Base-by-base conservation (phyloP, 2,329 filamentous ascomycete genomes). In the Pseudocercospora eumusae region DNA sequence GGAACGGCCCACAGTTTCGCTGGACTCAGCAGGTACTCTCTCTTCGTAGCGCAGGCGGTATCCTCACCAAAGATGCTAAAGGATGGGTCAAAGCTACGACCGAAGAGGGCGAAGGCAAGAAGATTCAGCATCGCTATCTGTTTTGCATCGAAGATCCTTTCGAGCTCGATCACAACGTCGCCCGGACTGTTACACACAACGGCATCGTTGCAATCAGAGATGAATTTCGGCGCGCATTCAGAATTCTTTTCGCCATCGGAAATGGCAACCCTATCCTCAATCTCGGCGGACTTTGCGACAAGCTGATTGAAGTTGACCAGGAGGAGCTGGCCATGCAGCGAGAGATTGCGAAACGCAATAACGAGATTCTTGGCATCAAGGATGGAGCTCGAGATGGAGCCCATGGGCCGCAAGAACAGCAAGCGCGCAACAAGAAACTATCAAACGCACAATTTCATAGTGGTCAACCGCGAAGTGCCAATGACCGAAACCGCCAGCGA, bases 141-240 rank as follows among this genome's bases (percentile, higher is more conserved):
- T 90, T 96, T 67, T 91, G 91, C 31, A 93, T 97, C 63, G 93
- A 96, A 73, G 93, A 96, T 74, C 93, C 93, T 0, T 96, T 96
- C 71, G 92, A 96, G 78, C 77, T 87, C 1, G 88, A 92, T 44
- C 92, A 96, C 76, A 97, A 96, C 69, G 89, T 96, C 33, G 93
- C 90, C 2, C 83, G 91, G 55, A 96, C 92, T 0, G 92, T 96
- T 0, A 92, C 89, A 6, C 90, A 93, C 71, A 85, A 87, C 63
- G 91, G 92, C 1, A 91, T 96, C 65, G 88, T 91, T 1, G 84
- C 88, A 0, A 95, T 96, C 63, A 83, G 91, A 44, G 89, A 95
- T 69, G 92, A 96, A 76, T 95, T 96, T 71, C 84, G 91, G 18
- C 84, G 92, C 20, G 91, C 91, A 2, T 90, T 90, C 85, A 81